Percentiles rank a stretch among this genome's conserved stretches.
Evolutionary conservation across 1,284 basidiomycete species (phyloP).

Genomic region (Microbotryum saponariae): DNA sequence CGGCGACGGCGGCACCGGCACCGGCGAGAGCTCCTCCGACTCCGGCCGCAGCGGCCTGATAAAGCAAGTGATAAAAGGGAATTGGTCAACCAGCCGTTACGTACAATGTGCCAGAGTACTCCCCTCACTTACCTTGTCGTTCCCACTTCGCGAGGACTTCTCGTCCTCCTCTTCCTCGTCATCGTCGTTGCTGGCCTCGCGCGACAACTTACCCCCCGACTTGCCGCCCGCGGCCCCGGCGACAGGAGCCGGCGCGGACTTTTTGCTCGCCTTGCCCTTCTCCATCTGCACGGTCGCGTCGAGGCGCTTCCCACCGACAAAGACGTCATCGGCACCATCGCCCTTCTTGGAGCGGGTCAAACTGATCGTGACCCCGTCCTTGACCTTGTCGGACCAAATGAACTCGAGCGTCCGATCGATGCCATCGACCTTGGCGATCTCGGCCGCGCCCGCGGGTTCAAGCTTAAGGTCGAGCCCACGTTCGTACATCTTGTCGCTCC

Average conservation of each 20-base stretch:
- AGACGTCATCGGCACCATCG: conserved; percentile 26
- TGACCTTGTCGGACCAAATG: conserved; percentile 20
- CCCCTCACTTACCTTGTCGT: too few species aligned
- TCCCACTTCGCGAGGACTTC: too few species aligned
- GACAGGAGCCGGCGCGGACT: background rate
- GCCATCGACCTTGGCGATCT: conserved; percentile 25
- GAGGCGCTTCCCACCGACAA: conserved; percentile 23
- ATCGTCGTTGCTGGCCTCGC: background rate
- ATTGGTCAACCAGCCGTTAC: too few species aligned
- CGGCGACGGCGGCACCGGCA: conserved; percentile 1
- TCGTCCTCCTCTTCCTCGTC: background rate
- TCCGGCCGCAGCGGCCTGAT: too few species aligned
- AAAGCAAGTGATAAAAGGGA: background rate
- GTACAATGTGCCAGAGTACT: too few species aligned
- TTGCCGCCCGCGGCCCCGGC: background rate
- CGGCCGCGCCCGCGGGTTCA: conserved; percentile 12
- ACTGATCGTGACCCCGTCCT: conserved; percentile 9
- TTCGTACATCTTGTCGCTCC: conserved; percentile 30
- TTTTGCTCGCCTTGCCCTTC: conserved; percentile 10
- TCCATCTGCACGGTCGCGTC: conserved; percentile 20
- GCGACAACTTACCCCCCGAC: background rate
- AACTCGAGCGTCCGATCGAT: conserved; percentile 22
- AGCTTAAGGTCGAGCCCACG: conserved; percentile 13
- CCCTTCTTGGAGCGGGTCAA: conserved; percentile 11
- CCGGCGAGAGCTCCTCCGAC: background rate